Conservation (phyloP, 2,329 filamentous ascomycete genomes). For the Fusarium brachygibbosum region DNA sequence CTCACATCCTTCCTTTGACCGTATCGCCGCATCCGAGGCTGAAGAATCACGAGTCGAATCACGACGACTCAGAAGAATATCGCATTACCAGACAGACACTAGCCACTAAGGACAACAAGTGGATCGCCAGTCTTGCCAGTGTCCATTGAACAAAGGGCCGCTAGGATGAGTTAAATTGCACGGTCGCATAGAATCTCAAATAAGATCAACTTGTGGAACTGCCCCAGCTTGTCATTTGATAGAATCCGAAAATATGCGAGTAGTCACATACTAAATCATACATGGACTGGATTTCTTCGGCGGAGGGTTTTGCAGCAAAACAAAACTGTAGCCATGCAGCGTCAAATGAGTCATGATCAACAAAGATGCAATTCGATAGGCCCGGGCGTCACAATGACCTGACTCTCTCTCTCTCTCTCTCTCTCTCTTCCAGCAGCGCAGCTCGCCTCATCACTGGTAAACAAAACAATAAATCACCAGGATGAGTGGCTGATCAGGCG, state of each 20-base stretch:
- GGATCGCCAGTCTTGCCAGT: constrained; percentile 2
- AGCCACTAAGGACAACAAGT: constrained; percentile 13
- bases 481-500: constrained; percentile 17
- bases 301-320: constrained; percentile 3
- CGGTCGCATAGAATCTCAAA: constrained; percentile 37
- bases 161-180: constrained; percentile 34
- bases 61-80: constrained; percentile 32
- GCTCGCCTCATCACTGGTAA: constrained; percentile 16
- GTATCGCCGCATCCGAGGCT: constrained; percentile 14
- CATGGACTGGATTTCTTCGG: not conserved
- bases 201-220: constrained; percentile 44
- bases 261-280: constrained; percentile 4
- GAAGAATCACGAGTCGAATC: constrained; percentile 45
- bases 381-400: constrained; percentile 13
- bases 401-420: not conserved
- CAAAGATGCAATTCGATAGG: constrained; percentile 12
- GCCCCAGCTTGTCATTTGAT: constrained; percentile 40
- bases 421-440: not conserved
- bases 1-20: constrained; percentile 16
- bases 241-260: constrained; percentile 31
- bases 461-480: constrained; percentile 1
- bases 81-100: constrained; percentile 26
- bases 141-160: constrained; percentile 12
- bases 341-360: constrained; percentile 11
- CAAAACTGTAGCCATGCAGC: constrained; percentile 11